Percentiles rank a stretch among this genome's conserved stretches.
Conservation (phyloP, 176 grass and related monocot genomes). For the Avena eriantha region DNA sequence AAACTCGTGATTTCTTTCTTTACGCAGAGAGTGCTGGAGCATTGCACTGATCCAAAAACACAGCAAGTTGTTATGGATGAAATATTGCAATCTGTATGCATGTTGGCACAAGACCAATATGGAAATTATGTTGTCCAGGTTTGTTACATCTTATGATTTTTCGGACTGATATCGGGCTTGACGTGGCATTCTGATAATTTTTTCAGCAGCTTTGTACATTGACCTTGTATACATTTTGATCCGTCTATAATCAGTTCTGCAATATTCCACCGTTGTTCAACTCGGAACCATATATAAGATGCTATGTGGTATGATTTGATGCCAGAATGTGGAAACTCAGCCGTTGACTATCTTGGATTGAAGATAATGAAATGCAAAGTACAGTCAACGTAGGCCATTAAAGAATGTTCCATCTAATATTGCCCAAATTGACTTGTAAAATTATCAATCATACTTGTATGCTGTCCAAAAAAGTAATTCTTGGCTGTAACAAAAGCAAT, state of each 20-base stretch:
- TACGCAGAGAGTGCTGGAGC: constrained; percentile 78
- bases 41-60: constrained; percentile 75
- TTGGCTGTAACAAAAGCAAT: not conserved
- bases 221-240: not conserved
- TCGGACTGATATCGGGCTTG: not conserved
- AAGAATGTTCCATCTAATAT: constrained; percentile 26
- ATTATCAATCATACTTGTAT: constrained; percentile 21
- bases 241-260: not conserved
- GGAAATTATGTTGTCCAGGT: constrained; percentile 96
- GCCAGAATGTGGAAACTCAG: constrained; percentile 49
- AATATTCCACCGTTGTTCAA: not conserved
- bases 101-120: constrained; percentile 87
- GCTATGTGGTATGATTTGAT: constrained; percentile 44
- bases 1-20: constrained; percentile 43
- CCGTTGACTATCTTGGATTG: constrained; percentile 39
- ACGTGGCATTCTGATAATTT: constrained; percentile 12
- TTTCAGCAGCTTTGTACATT: constrained; percentile 21
- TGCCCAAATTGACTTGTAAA: constrained; percentile 18
- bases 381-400: not conserved
- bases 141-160: constrained; percentile 25
- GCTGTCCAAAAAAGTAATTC: not conserved
- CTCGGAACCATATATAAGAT: constrained; percentile 40
- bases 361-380: constrained; percentile 32
- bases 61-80: constrained; percentile 87
- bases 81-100: constrained; percentile 79